These are phyloP conservation scores for Penicillium lagena DNA, from an alignment of 495 filamentous ascomycete species.

Conservation along the genomic window DNA sequence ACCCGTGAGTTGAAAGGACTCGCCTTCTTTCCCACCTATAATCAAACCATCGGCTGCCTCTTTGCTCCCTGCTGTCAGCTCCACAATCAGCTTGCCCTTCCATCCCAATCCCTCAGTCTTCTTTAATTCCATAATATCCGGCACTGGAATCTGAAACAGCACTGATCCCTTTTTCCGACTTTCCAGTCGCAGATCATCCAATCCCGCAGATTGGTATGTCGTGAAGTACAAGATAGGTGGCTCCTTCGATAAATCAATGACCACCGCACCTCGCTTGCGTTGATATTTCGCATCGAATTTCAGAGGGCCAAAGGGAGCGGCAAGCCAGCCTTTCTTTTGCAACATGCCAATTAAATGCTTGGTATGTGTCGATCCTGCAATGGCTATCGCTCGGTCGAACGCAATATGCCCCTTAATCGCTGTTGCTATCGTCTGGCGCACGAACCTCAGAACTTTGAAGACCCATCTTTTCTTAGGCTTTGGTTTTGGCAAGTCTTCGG, in stretches of 20 bases:
- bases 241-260: slow-evolving; percentile 54
- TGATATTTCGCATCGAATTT: slow-evolving; percentile 68
- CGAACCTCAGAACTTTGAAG: slow-evolving; percentile 54
- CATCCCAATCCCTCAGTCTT: slow-evolving; percentile 84
- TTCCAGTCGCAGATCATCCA: slow-evolving; percentile 28
- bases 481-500: slow-evolving; percentile 2
- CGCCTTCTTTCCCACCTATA: slow-evolving; percentile 50
- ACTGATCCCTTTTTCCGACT: slow-evolving; percentile 35
- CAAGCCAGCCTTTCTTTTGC: slow-evolving; percentile 33
- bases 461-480: slow-evolving; percentile 40
- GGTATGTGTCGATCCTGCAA: slow-evolving; percentile 58
- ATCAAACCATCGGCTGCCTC: slow-evolving; percentile 76
- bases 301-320: slow-evolving; percentile 54
- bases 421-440: slow-evolving; percentile 63
- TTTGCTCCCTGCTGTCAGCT: slow-evolving; percentile 63
- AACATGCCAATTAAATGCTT: slow-evolving; percentile 68
- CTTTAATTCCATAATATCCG: slow-evolving; percentile 61
- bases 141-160: slow-evolving; percentile 44
- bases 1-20: slow-evolving; percentile 60
- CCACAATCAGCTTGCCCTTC: slow-evolving; percentile 83
- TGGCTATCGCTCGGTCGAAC: slow-evolving; percentile 62
- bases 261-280: slow-evolving; percentile 66
- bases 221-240: slow-evolving; percentile 36
- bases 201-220: slow-evolving; percentile 35
- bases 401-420: slow-evolving; percentile 63